These are phyloP conservation scores for Chalciporus piperatus DNA, from an alignment of 768 basidiomycete species.

Conservation along the genomic window DNA sequence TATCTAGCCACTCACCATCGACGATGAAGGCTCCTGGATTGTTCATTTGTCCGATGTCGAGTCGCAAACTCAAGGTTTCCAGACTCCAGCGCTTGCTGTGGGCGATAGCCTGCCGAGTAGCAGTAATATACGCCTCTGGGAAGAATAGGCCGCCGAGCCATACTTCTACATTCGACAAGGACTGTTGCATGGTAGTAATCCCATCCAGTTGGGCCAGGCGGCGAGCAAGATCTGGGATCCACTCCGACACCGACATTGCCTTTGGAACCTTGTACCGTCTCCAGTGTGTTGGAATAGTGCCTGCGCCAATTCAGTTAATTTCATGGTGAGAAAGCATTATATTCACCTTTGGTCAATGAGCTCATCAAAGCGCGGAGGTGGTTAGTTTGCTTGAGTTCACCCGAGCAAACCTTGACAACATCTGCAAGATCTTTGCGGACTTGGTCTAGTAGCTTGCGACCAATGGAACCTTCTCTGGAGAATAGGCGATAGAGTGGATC, in stretches of 20 bases:
- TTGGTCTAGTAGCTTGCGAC: constrained; percentile 69
- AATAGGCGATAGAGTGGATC: constrained; percentile 91
- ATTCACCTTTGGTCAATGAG: constrained; percentile 79
- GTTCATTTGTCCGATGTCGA: constrained; percentile 80
- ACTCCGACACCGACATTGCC: constrained; percentile 77
- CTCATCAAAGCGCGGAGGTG: constrained; percentile 91
- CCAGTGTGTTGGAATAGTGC: constrained; percentile 88
- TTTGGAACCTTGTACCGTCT: constrained; percentile 83
- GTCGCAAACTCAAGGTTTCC: constrained; percentile 76
- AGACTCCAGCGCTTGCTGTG: constrained; percentile 91
- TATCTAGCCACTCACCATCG: constrained; percentile 61
- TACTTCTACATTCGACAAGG: constrained; percentile 68
- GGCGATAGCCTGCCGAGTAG: constrained; percentile 93
- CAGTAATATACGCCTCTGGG: constrained; percentile 95
- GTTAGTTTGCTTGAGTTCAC: constrained; percentile 92
- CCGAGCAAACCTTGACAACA: constrained; percentile 81
- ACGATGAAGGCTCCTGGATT: constrained; percentile 80
- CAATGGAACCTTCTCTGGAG: constrained; percentile 81
- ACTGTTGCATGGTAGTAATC: constrained; percentile 53
- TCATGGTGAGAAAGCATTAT: neutral
- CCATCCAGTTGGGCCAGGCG: constrained; percentile 81
- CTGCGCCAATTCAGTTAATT: constrained; percentile 39
- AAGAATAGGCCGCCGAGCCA: constrained; percentile 95
- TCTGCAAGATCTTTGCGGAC: constrained; percentile 81
- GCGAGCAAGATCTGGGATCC: constrained; percentile 78